Conservation (phyloP, 495 filamentous ascomycete genomes). For the Penicillium subrubescens region DNA sequence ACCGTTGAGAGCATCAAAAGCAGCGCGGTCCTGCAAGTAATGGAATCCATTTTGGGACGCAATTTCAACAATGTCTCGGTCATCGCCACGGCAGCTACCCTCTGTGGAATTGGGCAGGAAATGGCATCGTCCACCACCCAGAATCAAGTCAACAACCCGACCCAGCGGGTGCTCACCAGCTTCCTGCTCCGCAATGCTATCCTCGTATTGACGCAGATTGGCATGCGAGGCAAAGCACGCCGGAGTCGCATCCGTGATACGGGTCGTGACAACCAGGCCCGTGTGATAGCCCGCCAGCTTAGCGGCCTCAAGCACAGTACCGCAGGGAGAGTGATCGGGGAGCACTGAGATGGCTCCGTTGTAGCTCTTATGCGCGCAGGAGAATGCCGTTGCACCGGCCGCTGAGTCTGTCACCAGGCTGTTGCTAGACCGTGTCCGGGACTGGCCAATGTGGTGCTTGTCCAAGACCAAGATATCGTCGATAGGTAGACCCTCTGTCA, state of each 20-base stretch:
- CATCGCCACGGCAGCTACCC: slow-evolving; percentile 77
- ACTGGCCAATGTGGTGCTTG: slow-evolving; percentile 83
- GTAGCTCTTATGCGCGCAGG: slow-evolving; percentile 88
- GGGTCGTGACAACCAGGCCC: slow-evolving; percentile 91
- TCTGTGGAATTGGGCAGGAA: slow-evolving; percentile 79
- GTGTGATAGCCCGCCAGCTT: slow-evolving; percentile 90
- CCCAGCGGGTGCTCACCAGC: slow-evolving; percentile 85
- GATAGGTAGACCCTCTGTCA: slow-evolving; percentile 62
- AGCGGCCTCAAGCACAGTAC: slow-evolving; percentile 92
- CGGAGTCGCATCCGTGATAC: slow-evolving; percentile 96
- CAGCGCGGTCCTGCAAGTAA: slow-evolving; percentile 69
- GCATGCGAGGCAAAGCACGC: slow-evolving; percentile 94
- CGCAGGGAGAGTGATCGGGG: slow-evolving; percentile 82
- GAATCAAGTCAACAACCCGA: slow-evolving; percentile 82
- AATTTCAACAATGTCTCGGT: slow-evolving; percentile 65
- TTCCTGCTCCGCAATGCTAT: slow-evolving; percentile 89
- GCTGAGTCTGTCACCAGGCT: slow-evolving; percentile 92
- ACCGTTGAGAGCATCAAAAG: slow-evolving; percentile 74
- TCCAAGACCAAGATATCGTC: slow-evolving; percentile 79
- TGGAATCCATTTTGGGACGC: slow-evolving; percentile 77
- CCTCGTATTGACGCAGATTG: slow-evolving; percentile 74
- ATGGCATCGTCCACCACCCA: slow-evolving; percentile 91
- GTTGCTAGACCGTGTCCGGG: slow-evolving; percentile 77
- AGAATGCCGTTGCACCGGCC: slow-evolving; percentile 94
- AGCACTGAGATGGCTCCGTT: slow-evolving; percentile 93